Base-by-base conservation (phyloP, 306 rosid species). In the Vigna radiata region DNA sequence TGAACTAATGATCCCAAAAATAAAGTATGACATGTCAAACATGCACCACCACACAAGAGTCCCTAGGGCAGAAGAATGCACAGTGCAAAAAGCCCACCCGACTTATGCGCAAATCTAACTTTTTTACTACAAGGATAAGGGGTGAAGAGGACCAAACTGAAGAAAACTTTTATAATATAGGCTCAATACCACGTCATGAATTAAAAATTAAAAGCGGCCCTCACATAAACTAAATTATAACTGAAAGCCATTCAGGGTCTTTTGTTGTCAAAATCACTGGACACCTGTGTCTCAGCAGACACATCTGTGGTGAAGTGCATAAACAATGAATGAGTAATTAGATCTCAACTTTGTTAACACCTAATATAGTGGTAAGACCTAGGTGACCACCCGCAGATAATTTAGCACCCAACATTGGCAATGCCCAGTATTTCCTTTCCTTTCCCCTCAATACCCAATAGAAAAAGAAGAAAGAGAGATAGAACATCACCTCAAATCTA, bases 401-500 rank as follows among this genome's bases (percentile, higher is more conserved):
- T 23, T 11, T 25, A 29, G n/a, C 50, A 56, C 61, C 36, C 18
- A 55, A 56, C 9, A 73, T 33, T 44, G 60, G 70, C 55, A 66
- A 55, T 63, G 67, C 6, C 47, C 15, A 65, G 31, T 13, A 52
- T 36, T 31, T 31, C 62, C 21, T 21, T 73, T 73, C 53, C 79
- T 21, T 73, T 73, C 53, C 79, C 39, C 69, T 29, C 36, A 19
- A 43, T 66, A 66, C 7, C 12, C 18, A 58, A 31, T 60, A 13
- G 19, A 69, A 47, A 68, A 50, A 48, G 61, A 49, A 68, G 68
- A 70, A 64, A 78, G 61, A 68, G 25, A 62, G 75, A 68, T 78
- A 64, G 82, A 85, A 70, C 70, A 70, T 50, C 85, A 95, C 99
- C 99, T 86, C 86, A 77, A 77, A 80, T 81, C 70, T 78, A 53